A percentile compares a stretch with the other conserved stretches of the same genome.
Conservation (phyloP, 2,329 filamentous ascomycete species). For the Juglanconis juglandina region DNA sequence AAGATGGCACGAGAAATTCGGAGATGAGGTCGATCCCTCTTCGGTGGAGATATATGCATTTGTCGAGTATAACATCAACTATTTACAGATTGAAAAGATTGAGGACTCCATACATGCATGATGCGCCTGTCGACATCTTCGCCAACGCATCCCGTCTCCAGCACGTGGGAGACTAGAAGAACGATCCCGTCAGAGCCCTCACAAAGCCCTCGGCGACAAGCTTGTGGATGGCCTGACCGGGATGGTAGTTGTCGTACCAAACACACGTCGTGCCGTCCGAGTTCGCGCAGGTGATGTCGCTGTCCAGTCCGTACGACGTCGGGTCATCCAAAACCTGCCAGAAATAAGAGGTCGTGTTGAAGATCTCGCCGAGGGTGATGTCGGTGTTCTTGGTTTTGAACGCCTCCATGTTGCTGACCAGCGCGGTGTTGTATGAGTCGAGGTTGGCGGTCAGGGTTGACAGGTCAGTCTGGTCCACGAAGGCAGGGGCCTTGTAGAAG, state of each 20-base stretch:
- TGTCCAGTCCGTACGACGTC: slow-evolving; percentile 11
- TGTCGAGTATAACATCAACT: not conserved
- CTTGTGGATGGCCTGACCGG: slow-evolving; percentile 14
- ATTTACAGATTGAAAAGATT: not conserved
- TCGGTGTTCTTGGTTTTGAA: slow-evolving; percentile 15
- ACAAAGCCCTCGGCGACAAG: slow-evolving; percentile 14
- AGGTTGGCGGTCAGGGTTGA: slow-evolving; percentile 6
- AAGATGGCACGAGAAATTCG: too few relatives aligned
- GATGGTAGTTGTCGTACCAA: slow-evolving; percentile 17
- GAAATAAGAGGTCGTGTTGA: slow-evolving; percentile 16
- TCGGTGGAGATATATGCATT: not conserved
- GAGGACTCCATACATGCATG: not conserved
- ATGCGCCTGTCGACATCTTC: too few relatives aligned
- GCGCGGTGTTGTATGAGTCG: slow-evolving; percentile 14
- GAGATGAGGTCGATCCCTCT: too few relatives aligned
- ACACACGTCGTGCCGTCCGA: slow-evolving; percentile 14
- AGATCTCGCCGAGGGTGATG: slow-evolving; percentile 9
- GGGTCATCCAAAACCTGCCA: slow-evolving; percentile 14
- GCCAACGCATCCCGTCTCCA: not conserved
- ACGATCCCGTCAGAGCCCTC: slow-evolving; percentile 4
- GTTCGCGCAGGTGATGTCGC: slow-evolving; percentile 14
- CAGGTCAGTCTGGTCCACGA: slow-evolving; percentile 8
- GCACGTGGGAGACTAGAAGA: not conserved
- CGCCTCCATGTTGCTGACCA: slow-evolving; percentile 10
- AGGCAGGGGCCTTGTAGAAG: slow-evolving; percentile 15